Evolutionary conservation across 148 eudicot genomes (phyloP).

Genomic region (Chenopodium suecicum): DNA sequence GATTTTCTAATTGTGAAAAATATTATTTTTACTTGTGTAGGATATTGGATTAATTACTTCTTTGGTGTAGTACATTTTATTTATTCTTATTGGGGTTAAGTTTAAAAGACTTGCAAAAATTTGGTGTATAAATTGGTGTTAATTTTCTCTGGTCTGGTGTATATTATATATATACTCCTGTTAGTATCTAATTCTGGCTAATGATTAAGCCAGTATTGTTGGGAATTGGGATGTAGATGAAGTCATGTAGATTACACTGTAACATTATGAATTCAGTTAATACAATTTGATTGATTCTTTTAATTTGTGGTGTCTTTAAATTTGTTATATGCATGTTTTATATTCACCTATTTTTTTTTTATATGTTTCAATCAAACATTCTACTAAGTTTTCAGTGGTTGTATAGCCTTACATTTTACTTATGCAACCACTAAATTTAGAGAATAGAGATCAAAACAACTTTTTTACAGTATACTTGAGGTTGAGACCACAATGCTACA

Average conservation of each 20-base stretch:
- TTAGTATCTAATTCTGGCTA: neutral
- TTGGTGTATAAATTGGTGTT: neutral
- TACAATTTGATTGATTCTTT: conserved; percentile 31
- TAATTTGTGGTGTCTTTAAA: neutral
- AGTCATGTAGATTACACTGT: neutral
- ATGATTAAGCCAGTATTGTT: conserved; percentile 3
- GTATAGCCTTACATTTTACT: no score
- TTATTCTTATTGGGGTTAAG: neutral
- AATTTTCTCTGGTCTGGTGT: neutral
- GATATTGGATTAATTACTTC: neutral
- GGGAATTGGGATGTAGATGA: neutral
- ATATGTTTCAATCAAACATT: no score
- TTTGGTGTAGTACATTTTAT: no score
- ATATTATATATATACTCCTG: neutral
- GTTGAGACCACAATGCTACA: no score
- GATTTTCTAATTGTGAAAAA: no score
- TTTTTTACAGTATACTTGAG: no score
- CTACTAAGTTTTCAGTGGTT: no score
- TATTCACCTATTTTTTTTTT: no score
- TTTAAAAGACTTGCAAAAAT: neutral
- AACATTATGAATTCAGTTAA: neutral
- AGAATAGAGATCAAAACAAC: no score
- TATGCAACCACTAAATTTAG: no score
- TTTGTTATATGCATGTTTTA: neutral
- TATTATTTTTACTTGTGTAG: neutral